These are phyloP conservation scores for Rhizopogon vulgaris DNA, from an alignment of 768 basidiomycete species.

Conservation along the genomic window DNA sequence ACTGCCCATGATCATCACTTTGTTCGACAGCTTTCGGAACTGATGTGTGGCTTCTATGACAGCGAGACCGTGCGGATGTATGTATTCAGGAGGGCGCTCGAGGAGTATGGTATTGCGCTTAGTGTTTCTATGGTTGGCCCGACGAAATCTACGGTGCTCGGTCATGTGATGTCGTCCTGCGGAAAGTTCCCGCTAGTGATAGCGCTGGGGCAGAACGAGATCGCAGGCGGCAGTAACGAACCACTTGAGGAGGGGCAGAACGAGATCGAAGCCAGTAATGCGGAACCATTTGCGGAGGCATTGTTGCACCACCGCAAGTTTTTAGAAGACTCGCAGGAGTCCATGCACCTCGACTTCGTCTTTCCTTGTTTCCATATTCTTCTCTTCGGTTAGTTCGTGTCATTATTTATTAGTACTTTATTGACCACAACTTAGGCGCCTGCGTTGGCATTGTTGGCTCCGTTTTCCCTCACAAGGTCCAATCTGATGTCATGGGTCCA, in stretches of 20 bases:
- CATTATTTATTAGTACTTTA: background rate
- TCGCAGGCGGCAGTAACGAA: conserved; percentile 8
- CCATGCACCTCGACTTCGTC: background rate
- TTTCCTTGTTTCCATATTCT: background rate
- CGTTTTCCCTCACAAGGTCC: background rate
- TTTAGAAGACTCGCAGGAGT: background rate
- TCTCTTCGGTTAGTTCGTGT: background rate
- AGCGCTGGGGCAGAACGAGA: conserved; percentile 14
- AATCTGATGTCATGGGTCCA: background rate
- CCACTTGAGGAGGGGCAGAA: conserved; percentile 8
- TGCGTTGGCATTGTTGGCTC: conserved; percentile 1
- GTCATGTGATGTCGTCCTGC: conserved; percentile 5
- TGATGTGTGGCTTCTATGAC: conserved; percentile 12
- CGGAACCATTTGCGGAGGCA: conserved; percentile 20
- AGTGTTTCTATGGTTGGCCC: background rate
- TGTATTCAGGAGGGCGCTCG: background rate
- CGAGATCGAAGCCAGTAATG: conserved; percentile 13
- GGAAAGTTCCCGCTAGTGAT: conserved; percentile 12
- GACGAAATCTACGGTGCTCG: conserved; percentile 1
- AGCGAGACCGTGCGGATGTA: conserved; percentile 5
- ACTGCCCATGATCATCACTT: conserved; percentile 1
- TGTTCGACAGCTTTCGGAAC: conserved; percentile 9
- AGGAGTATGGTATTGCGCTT: background rate
- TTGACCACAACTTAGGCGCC: background rate
- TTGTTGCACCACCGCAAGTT: conserved; percentile 11